phyloP scores from a whole-genome alignment of 805 yeast species.

The Nakazawaea populi region DNA sequence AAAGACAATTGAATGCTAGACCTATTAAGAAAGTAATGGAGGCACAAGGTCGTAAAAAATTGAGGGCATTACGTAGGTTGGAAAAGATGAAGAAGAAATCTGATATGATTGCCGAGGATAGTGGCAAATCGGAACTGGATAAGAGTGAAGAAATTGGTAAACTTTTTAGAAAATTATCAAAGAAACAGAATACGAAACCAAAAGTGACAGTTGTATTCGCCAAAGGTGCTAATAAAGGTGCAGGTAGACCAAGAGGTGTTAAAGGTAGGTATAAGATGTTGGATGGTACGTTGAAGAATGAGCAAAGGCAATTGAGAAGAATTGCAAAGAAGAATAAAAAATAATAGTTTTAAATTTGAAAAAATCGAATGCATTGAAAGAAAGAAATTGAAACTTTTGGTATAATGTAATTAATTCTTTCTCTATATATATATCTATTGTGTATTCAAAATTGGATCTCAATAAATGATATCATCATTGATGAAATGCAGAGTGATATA shows the following conservation, averaged over 20 bases:
- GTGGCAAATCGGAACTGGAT: slow-evolving; percentile 82
- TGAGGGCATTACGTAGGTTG: slow-evolving; percentile 82
- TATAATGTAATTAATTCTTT: too few relatives aligned
- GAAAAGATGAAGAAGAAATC: slow-evolving; percentile 91
- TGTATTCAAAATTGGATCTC: too few relatives aligned
- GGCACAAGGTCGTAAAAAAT: slow-evolving; percentile 93
- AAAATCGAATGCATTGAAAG: too few relatives aligned
- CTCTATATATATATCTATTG: too few relatives aligned
- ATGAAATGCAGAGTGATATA: too few relatives aligned
- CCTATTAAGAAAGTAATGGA: slow-evolving; percentile 98
- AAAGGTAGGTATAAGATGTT: slow-evolving; percentile 99
- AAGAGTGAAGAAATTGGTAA: slow-evolving; percentile 90
- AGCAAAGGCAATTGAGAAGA: slow-evolving; percentile 86
- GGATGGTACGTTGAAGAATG: slow-evolving; percentile 97
- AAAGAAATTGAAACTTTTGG: too few relatives aligned
- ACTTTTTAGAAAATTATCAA: slow-evolving; percentile 75
- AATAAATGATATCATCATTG: too few relatives aligned
- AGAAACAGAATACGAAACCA: slow-evolving; percentile 64
- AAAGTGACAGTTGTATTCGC: slow-evolving; percentile 89
- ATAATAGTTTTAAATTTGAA: slow-evolving; percentile 17
- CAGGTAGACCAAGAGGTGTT: slow-evolving; percentile 96
- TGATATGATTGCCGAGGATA: slow-evolving; percentile 83
- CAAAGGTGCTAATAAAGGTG: slow-evolving; percentile 74
- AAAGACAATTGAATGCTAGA: slow-evolving; percentile 84
- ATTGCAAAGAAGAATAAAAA: slow-evolving; percentile 83